A percentile compares a stretch with the other conserved stretches of the same genome.
Conservation (phyloP, 2,329 filamentous ascomycete species). For the Pestalotiopsis sp. region DNA sequence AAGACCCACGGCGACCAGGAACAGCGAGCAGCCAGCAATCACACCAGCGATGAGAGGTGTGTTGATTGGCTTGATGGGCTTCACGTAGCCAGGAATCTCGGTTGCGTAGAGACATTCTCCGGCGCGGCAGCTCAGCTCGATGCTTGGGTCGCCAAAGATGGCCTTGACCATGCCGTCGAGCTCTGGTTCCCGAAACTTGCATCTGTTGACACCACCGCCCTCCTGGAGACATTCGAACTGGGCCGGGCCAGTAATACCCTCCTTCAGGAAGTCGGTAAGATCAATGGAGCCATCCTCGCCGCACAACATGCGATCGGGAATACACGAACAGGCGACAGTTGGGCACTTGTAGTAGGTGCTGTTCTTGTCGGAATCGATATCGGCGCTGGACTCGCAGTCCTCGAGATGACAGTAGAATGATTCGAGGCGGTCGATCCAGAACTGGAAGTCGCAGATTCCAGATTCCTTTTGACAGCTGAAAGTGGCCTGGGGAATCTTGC, state of each 20-base stretch:
- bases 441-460: slow-evolving; percentile 90
- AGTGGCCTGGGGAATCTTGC: slow-evolving; percentile 87
- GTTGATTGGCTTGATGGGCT: slow-evolving; percentile 92
- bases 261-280: slow-evolving; percentile 82
- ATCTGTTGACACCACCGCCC: slow-evolving; percentile 65
- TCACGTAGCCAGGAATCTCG: slow-evolving; percentile 87
- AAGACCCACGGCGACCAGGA: slow-evolving; percentile 85
- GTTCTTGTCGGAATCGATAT: slow-evolving; percentile 72
- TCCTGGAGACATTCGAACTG: slow-evolving; percentile 75
- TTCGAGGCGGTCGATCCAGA: slow-evolving; percentile 93
- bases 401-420: slow-evolving; percentile 95
- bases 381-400: slow-evolving; percentile 74
- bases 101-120: slow-evolving; percentile 94
- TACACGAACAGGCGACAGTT: slow-evolving; percentile 83
- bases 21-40: slow-evolving; percentile 83
- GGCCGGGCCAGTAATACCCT: slow-evolving; percentile 85
- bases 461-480: slow-evolving; percentile 83
- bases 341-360: slow-evolving; percentile 84
- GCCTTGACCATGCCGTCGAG: slow-evolving; percentile 89
- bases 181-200: slow-evolving; percentile 85
- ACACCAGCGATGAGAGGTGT: slow-evolving; percentile 93
- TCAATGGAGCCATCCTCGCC: slow-evolving; percentile 91
- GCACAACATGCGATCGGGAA: slow-evolving; percentile 90
- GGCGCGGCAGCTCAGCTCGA: slow-evolving; percentile 77
- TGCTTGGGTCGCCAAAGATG: slow-evolving; percentile 91